A percentile compares a stretch with the other conserved stretches of the same genome.
Evolutionary conservation across 768 basidiomycete species (phyloP).

Genomic region (Artomyces pyxidatus): DNA sequence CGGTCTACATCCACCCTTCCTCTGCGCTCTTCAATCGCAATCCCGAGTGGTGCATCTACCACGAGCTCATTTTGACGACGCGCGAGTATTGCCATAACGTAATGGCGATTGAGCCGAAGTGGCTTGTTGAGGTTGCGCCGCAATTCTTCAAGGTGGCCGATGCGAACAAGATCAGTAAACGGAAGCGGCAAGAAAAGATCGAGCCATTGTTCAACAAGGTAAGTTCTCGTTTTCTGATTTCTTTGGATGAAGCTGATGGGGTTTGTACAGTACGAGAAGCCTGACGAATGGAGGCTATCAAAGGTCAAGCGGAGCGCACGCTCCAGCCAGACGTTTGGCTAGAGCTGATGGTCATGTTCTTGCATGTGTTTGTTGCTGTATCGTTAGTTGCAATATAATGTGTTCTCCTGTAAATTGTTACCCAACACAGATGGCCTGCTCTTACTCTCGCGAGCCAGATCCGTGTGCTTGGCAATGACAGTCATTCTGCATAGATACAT

Average conservation of each 20-base stretch:
- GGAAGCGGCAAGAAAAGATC: constrained; percentile 95
- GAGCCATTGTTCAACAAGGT: constrained; percentile 90
- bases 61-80: constrained; percentile 95
- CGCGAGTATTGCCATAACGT: constrained; percentile 91
- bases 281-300: constrained; percentile 90
- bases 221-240: constrained; percentile 7
- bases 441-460: no score
- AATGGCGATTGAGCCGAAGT: constrained; percentile 94
- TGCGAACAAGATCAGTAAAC: constrained; percentile 93
- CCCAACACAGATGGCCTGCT: no score
- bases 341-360: constrained; percentile 16
- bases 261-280: constrained; percentile 61
- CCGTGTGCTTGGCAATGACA: no score
- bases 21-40: constrained; percentile 94
- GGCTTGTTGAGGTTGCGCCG: constrained; percentile 96
- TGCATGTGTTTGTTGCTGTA: no score
- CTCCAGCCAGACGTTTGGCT: constrained; percentile 94
- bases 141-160: constrained; percentile 99
- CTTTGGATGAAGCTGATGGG: constrained; percentile 2
- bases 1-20: constrained; percentile 97
- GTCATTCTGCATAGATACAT: no score
- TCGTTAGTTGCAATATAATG: no score
- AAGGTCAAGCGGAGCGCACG: constrained; percentile 88
- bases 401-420: no score
- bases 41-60: constrained; percentile 94